Percentiles rank a stretch among this genome's conserved stretches.
Conservation (phyloP, 495 filamentous ascomycete species). For the Penicillium ucsense region DNA sequence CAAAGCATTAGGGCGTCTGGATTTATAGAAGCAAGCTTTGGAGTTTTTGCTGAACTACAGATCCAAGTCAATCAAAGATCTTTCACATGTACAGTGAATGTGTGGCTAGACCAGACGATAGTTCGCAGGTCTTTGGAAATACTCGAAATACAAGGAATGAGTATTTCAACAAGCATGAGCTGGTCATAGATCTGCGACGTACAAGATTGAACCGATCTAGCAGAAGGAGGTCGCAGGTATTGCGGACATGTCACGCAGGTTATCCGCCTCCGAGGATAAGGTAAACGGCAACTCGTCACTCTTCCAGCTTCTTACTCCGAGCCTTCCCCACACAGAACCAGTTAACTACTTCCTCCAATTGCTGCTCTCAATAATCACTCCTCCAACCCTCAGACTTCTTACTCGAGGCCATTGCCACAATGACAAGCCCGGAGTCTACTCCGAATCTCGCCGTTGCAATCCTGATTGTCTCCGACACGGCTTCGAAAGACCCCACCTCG, state of each 20-base stretch:
- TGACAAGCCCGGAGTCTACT: constrained; percentile 7
- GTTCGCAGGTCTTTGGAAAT: not conserved
- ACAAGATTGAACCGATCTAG: too few species aligned
- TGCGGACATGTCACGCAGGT: too few species aligned
- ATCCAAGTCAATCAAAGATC: constrained; percentile 20
- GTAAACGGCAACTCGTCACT: too few species aligned
- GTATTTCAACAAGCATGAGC: too few species aligned
- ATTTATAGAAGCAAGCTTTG: constrained; percentile 18
- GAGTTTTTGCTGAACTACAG: constrained; percentile 19
- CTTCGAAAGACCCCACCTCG: constrained; percentile 66
- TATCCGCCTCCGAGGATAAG: too few species aligned
- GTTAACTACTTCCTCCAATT: too few species aligned
- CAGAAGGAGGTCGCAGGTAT: too few species aligned
- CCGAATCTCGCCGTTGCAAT: constrained; percentile 47
- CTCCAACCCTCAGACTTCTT: too few species aligned
- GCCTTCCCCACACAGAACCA: too few species aligned
- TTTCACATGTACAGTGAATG: constrained; percentile 27
- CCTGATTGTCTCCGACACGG: constrained; percentile 90
- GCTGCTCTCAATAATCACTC: too few species aligned
- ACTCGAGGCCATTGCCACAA: not conserved
- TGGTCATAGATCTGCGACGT: too few species aligned
- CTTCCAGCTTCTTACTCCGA: too few species aligned
- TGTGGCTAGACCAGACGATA: constrained; percentile 7
- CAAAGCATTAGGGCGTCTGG: constrained; percentile 37
- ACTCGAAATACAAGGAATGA: not conserved